These are phyloP conservation scores for Forsythia viridissima DNA, from an alignment of 257 asterid species.

Conservation along the genomic window DNA sequence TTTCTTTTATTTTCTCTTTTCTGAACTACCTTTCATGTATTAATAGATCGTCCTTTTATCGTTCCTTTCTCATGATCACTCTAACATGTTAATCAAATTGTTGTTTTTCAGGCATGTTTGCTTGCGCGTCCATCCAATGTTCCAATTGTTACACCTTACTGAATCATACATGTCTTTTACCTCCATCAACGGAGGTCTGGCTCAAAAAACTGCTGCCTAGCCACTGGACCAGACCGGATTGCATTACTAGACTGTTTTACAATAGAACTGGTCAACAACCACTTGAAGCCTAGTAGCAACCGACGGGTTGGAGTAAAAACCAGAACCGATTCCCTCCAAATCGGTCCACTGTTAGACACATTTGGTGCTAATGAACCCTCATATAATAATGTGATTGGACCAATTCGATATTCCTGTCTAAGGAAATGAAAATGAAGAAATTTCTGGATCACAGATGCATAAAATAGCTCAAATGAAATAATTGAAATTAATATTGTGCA, in stretches of 20 bases:
- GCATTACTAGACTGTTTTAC: no score
- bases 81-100: not conserved
- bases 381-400: no score
- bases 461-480: not conserved
- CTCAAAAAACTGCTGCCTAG: no score
- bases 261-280: no score
- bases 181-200: slow-evolving; percentile 55
- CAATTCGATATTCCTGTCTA: not conserved
- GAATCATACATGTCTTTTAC: slow-evolving; percentile 74
- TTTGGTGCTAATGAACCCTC: no score
- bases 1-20: not conserved
- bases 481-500: not conserved
- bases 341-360: no score
- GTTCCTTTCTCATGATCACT: not conserved
- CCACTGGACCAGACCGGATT: not conserved
- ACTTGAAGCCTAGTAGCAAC: no score
- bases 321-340: no score
- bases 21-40: not conserved
- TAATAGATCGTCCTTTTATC: not conserved
- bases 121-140: slow-evolving; percentile 87
- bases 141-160: slow-evolving; percentile 71
- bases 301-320: no score
- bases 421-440: not conserved
- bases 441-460: not conserved
- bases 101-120: slow-evolving; percentile 75